Percentiles rank a stretch among this genome's conserved stretches.
Conservation (phyloP, 139 green algal genomes). For the Tetradesmus obliquus region DNA sequence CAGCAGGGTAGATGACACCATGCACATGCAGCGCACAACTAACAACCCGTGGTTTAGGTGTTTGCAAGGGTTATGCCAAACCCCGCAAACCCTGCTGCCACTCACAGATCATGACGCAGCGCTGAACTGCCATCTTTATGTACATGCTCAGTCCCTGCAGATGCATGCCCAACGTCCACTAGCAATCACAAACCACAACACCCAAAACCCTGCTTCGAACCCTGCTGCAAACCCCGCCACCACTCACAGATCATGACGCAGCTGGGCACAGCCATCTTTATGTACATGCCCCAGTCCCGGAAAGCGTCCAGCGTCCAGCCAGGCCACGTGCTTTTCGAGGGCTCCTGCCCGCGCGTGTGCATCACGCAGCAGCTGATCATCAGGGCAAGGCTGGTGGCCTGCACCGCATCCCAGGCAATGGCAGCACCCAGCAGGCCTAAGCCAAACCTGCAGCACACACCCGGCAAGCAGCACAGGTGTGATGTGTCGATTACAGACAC, state of each 20-base stretch:
- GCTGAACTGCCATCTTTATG: background rate
- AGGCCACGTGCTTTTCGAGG: slow-evolving; percentile 53
- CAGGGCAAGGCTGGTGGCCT: slow-evolving; percentile 54
- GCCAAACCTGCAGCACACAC: slow-evolving; percentile 47
- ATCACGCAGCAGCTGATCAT: slow-evolving; percentile 55
- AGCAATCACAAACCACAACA: background rate
- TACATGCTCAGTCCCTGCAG: background rate
- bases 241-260: slow-evolving; percentile 75
- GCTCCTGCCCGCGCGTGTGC: slow-evolving; percentile 49
- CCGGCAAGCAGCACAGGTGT: background rate
- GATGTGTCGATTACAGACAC: too few species aligned
- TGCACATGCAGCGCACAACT: background rate
- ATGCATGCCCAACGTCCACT: background rate
- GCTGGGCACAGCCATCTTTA: slow-evolving; percentile 72
- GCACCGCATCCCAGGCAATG: slow-evolving; percentile 63
- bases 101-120: background rate
- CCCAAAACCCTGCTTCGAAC: background rate
- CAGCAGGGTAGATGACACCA: background rate
- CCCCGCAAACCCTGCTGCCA: background rate
- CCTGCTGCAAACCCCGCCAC: background rate
- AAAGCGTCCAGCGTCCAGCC: slow-evolving; percentile 73
- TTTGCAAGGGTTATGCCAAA: background rate
- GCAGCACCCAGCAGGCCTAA: slow-evolving; percentile 66
- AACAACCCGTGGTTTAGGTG: background rate
- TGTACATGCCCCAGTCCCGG: slow-evolving; percentile 71